Conservation (phyloP, 805 yeast genomes). For the Sporopachydermia lactativora region DNA sequence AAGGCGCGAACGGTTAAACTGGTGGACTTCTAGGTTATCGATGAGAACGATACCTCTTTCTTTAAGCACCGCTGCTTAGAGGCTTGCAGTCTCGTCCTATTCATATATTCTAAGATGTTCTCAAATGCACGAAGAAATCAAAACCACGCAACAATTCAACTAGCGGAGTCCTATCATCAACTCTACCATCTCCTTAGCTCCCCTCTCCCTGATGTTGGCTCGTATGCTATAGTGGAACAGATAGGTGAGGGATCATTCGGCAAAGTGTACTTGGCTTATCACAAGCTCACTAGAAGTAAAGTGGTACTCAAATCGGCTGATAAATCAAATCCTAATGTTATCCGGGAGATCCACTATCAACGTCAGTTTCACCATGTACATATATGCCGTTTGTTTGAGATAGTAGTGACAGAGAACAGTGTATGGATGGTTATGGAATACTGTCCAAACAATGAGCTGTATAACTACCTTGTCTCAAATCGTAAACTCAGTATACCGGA, state of each 20-base stretch:
- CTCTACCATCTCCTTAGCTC: conserved; percentile 34
- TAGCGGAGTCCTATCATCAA: conserved; percentile 52
- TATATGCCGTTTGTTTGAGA: conserved; percentile 75
- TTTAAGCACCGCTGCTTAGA: too few relatives aligned
- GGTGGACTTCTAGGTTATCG: too few relatives aligned
- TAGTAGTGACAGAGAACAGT: conserved; percentile 61
- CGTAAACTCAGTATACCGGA: conserved; percentile 38
- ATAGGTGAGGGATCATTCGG: conserved; percentile 90
- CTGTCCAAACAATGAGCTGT: conserved; percentile 72
- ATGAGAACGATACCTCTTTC: too few relatives aligned
- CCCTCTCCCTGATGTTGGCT: conserved; percentile 59
- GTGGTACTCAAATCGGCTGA: conserved; percentile 74
- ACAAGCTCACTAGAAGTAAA: conserved; percentile 55
- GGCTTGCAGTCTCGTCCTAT: too few relatives aligned
- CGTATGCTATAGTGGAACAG: conserved; percentile 54
- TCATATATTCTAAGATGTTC: too few relatives aligned
- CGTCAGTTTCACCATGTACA: conserved; percentile 73
- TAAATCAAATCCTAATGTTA: conserved; percentile 70
- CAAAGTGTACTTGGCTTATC: conserved; percentile 75
- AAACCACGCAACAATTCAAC: conserved; percentile 10
- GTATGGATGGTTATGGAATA: conserved; percentile 87
- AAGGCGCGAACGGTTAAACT: too few relatives aligned
- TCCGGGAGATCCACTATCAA: conserved; percentile 82
- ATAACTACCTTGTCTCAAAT: conserved; percentile 43
- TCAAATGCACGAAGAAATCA: neutral